A percentile compares a stretch with the other conserved stretches of the same genome.
phyloP scores from a whole-genome alignment of 176 grass and related monocot genomes.

The Carex myosuroides region DNA sequence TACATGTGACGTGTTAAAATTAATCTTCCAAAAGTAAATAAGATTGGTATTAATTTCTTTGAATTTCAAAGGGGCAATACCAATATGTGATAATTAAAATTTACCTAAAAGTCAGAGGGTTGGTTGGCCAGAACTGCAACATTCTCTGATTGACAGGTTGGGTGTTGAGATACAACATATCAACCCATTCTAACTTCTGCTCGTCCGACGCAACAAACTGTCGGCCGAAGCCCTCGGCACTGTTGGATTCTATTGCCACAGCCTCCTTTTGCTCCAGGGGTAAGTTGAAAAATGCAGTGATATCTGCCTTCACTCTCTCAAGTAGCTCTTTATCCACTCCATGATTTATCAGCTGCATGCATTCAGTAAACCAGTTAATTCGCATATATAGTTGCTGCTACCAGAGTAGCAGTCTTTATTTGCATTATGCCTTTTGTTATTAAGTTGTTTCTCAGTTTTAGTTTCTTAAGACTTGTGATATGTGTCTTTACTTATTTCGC shows the following conservation, averaged over 20 bases:
- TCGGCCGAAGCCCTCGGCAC: conserved; percentile 47
- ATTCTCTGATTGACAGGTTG: conserved; percentile 23
- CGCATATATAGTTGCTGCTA: conserved; percentile 40
- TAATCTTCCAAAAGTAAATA: neutral
- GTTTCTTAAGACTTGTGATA: too few relatives aligned
- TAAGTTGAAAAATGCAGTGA: conserved; percentile 27
- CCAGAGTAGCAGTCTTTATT: neutral
- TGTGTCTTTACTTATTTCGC: too few relatives aligned
- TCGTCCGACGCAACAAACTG: conserved; percentile 53
- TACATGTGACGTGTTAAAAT: neutral
- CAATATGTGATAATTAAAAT: too few relatives aligned
- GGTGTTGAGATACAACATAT: conserved; percentile 31
- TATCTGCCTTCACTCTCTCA: neutral
- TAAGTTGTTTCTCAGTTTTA: too few relatives aligned
- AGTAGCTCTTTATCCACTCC: conserved; percentile 26
- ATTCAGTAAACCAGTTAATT: neutral
- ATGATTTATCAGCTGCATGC: conserved; percentile 18
- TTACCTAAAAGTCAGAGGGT: conserved; percentile 37
- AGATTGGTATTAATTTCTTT: neutral
- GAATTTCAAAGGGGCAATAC: neutral
- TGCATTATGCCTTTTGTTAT: too few relatives aligned
- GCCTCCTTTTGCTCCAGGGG: conserved; percentile 24
- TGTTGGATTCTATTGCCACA: neutral
- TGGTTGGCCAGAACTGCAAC: conserved; percentile 37
- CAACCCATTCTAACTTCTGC: conserved; percentile 67